A percentile compares a stretch with the other conserved stretches of the same genome.
These are phyloP conservation scores for Yamadazyma sp. DNA, from an alignment of 1,139 yeast species.

Conservation along the genomic window DNA sequence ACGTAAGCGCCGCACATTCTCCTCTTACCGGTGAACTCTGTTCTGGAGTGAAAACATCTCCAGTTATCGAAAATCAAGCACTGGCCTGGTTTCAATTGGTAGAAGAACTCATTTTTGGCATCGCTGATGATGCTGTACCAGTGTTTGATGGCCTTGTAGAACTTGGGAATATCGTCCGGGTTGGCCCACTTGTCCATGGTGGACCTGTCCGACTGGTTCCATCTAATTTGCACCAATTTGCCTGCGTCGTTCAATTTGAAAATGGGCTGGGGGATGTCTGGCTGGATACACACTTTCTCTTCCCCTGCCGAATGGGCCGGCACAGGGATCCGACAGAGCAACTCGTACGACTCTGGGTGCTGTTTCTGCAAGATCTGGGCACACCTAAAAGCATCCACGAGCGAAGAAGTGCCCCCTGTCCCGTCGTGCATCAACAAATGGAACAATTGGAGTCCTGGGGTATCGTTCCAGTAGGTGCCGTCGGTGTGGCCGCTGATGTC, in stretches of 20 bases:
- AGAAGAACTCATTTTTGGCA: slow-evolving; percentile 52
- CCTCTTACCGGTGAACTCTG: slow-evolving; percentile 68
- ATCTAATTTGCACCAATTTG: slow-evolving; percentile 62
- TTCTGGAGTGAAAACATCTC: slow-evolving; percentile 74
- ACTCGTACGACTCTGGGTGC: slow-evolving; percentile 56
- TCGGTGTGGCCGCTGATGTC: slow-evolving; percentile 72
- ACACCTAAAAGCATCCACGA: slow-evolving; percentile 69
- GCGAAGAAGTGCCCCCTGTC: slow-evolving; percentile 69
- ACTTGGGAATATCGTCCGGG: slow-evolving; percentile 54
- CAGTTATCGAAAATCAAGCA: slow-evolving; percentile 74
- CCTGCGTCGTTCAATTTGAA: slow-evolving; percentile 58
- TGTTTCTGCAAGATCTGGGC: slow-evolving; percentile 50
- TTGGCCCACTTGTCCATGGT: slow-evolving; percentile 59
- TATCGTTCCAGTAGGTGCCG: slow-evolving; percentile 78
- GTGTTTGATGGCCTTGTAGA: slow-evolving; percentile 58
- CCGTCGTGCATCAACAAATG: slow-evolving; percentile 69
- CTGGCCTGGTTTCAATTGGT: slow-evolving; percentile 67
- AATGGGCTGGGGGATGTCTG: slow-evolving; percentile 60
- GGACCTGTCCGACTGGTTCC: slow-evolving; percentile 77
- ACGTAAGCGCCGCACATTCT: slow-evolving; percentile 78
- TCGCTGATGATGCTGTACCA: slow-evolving; percentile 60
- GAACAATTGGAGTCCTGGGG: slow-evolving; percentile 74
- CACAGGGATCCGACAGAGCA: slow-evolving; percentile 52
- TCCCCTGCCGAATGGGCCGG: slow-evolving; percentile 85
- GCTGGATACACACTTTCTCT: slow-evolving; percentile 64